A percentile compares a stretch with the other conserved stretches of the same genome.
phyloP scores from a whole-genome alignment of 1,284 basidiomycete genomes.

The Irpex rosettiformis region DNA sequence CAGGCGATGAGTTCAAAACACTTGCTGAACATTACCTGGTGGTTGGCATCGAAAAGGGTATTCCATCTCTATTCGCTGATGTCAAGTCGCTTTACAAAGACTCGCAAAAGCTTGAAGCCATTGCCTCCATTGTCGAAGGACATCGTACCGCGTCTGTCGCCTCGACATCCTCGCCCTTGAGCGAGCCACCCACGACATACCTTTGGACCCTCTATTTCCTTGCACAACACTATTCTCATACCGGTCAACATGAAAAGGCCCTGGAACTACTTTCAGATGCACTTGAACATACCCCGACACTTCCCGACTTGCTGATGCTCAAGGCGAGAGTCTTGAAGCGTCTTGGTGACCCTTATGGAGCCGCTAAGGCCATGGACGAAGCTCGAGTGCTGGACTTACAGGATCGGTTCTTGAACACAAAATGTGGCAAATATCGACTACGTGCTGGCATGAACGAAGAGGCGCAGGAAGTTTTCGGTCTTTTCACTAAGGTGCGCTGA shows the following conservation, averaged over 20 bases:
- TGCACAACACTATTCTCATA: conserved; percentile 84
- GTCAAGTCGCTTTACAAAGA: conserved; percentile 83
- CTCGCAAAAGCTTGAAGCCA: conserved; percentile 57
- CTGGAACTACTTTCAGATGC: conserved; percentile 68
- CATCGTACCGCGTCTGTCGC: conserved; percentile 32
- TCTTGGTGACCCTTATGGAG: conserved; percentile 76
- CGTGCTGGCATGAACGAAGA: conserved; percentile 77
- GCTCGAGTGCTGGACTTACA: conserved; percentile 89
- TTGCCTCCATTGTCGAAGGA: conserved; percentile 73
- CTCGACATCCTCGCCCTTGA: conserved; percentile 29
- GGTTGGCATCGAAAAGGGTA: conserved; percentile 75
- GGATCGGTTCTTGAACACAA: conserved; percentile 95
- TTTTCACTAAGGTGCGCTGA: conserved; percentile 88
- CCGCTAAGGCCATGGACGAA: conserved; percentile 77
- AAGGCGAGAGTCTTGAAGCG: conserved; percentile 87
- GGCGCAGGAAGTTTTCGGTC: conserved; percentile 68
- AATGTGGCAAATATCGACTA: conserved; percentile 89
- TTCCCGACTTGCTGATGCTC: conserved; percentile 89
- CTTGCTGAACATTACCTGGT: conserved; percentile 72
- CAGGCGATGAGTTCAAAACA: conserved; percentile 63
- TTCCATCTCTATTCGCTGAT: conserved; percentile 94
- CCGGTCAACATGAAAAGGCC: conserved; percentile 53
- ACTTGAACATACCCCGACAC: conserved; percentile 84
- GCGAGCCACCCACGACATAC: conserved; percentile 78
- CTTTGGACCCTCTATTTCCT: conserved; percentile 97